Evolutionary conservation across 371 early-diverging fungal genomes (phyloP).

Genomic region (Lichtheimia hyalospora): DNA sequence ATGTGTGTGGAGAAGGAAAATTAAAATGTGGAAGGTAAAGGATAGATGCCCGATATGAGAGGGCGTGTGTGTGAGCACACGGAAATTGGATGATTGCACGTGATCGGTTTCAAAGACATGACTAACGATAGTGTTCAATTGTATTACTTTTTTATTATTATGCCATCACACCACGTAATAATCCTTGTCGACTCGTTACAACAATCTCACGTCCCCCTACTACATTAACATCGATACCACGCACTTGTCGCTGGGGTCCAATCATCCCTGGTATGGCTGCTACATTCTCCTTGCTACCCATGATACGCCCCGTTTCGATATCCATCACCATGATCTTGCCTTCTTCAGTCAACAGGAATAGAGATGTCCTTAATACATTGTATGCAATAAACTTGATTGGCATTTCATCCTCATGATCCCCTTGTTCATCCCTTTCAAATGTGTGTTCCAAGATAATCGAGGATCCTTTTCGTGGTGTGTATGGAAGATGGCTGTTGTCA

Average conservation of each 20-base stretch:
- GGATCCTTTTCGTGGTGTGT: slow-evolving; percentile 29
- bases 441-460: slow-evolving; percentile 37
- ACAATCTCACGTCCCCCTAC: slow-evolving; percentile 43
- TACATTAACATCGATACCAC: slow-evolving; percentile 48
- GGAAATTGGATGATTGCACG: too few species aligned
- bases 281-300: slow-evolving; percentile 33
- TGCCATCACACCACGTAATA: slow-evolving; percentile 28
- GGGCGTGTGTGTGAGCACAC: too few species aligned
- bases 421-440: slow-evolving; percentile 22
- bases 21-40: not conserved
- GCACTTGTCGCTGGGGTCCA: slow-evolving; percentile 21
- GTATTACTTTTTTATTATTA: not conserved
- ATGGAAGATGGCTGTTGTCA: slow-evolving; percentile 19
- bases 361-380: slow-evolving; percentile 39
- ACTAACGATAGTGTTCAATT: too few species aligned
- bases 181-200: slow-evolving; percentile 44
- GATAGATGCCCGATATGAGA: too few species aligned
- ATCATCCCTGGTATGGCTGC: slow-evolving; percentile 14
- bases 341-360: slow-evolving; percentile 48
- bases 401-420: slow-evolving; percentile 14
- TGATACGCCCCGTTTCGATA: slow-evolving; percentile 43
- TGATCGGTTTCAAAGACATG: too few species aligned
- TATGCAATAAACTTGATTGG: slow-evolving; percentile 50
- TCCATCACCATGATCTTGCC: slow-evolving; percentile 49
- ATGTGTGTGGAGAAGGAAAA: slow-evolving; percentile 7